Evolutionary conservation across 2,329 filamentous ascomycete species (phyloP).

Genomic region (Fusarium sacchari): DNA sequence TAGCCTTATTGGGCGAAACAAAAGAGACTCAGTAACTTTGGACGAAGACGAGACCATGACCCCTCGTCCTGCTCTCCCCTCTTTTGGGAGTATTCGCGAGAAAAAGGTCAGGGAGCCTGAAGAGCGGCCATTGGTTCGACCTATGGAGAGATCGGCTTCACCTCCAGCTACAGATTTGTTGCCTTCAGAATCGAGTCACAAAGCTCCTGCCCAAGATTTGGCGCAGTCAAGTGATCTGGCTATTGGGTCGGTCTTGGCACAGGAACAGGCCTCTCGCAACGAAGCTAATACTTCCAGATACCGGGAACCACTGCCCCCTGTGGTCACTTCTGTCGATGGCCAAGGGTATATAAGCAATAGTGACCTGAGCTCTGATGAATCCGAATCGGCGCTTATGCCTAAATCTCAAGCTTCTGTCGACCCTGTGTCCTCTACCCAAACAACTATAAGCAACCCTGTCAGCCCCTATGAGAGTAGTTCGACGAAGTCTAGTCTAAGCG

Average conservation of each 20-base stretch:
- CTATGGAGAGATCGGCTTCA: constrained; percentile 53
- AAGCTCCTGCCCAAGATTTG: constrained; percentile 35
- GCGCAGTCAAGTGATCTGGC: constrained; percentile 69
- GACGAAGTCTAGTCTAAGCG: constrained; percentile 2
- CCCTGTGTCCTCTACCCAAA: neutral
- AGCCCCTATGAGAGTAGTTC: neutral
- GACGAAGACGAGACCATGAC: constrained; percentile 78
- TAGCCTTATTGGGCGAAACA: constrained; percentile 56
- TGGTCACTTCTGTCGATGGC: constrained; percentile 76
- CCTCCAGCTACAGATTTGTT: constrained; percentile 20
- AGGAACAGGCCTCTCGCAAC: constrained; percentile 64
- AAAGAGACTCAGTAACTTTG: constrained; percentile 57
- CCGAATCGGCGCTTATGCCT: constrained; percentile 3
- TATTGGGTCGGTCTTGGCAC: constrained; percentile 64
- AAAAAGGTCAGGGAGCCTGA: constrained; percentile 64
- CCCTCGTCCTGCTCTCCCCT: constrained; percentile 77
- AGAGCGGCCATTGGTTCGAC: constrained; percentile 69
- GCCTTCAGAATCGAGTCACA: constrained; percentile 44
- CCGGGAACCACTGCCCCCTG: constrained; percentile 74
- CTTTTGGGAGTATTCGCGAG: constrained; percentile 78
- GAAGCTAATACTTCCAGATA: constrained; percentile 66
- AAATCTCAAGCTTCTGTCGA: neutral
- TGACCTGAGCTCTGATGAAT: constrained; percentile 46
- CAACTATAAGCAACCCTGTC: neutral
- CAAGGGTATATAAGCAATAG: constrained; percentile 71